Percentiles rank a stretch among this genome's conserved stretches.
Evolutionary conservation across 208 protist genomes (phyloP).

Genomic region (Trichomonas gallinae): DNA sequence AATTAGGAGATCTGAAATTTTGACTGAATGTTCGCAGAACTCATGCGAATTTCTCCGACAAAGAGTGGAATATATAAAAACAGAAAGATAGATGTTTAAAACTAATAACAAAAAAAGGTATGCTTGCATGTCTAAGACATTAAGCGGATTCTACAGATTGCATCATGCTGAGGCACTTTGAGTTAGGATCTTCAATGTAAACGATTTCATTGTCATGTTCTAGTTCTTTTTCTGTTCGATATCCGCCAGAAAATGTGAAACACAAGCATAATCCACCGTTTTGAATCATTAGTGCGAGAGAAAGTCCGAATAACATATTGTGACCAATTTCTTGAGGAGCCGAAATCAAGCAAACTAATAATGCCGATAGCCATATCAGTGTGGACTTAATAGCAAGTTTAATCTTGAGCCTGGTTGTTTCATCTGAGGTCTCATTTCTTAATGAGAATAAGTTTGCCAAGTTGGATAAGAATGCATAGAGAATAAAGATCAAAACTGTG

Average conservation of each 20-base stretch:
- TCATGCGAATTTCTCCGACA: too few species aligned
- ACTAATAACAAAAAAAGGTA: not conserved
- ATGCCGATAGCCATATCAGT: not conserved
- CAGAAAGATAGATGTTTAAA: too few species aligned
- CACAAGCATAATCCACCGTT: not conserved
- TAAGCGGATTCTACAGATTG: not conserved
- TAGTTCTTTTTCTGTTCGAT: not conserved
- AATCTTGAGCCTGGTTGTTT: not conserved
- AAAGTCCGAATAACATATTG: not conserved
- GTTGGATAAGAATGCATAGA: not conserved
- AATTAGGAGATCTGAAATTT: too few species aligned
- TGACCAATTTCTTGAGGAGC: not conserved
- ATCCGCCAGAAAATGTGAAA: not conserved
- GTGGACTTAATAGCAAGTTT: not conserved
- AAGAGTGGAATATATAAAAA: too few species aligned
- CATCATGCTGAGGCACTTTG: not conserved
- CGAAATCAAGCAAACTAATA: not conserved
- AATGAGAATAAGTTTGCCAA: not conserved
- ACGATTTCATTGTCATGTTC: not conserved
- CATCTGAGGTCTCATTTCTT: not conserved
- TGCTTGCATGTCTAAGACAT: not conserved
- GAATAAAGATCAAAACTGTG: not conserved
- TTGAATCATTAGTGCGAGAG: not conserved
- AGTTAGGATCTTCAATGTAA: not conserved
- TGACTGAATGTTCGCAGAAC: too few species aligned